A percentile compares a stretch with the other conserved stretches of the same genome.
Conservation (phyloP, 495 filamentous ascomycete species). For the Collariella sp. region DNA sequence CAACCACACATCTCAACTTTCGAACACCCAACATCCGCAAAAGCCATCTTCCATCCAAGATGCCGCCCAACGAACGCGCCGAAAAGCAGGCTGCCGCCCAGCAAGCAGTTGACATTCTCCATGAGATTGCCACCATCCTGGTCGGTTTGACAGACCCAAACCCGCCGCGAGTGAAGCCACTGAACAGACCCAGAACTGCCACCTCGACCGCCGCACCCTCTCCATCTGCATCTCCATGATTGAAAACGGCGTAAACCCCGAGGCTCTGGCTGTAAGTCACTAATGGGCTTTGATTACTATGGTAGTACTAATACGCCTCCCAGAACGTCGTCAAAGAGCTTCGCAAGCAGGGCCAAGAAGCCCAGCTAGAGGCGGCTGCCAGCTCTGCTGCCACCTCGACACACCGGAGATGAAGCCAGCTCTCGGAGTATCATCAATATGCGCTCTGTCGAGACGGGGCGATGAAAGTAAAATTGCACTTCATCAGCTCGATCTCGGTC, state of each 20-base stretch:
- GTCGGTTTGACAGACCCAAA: constrained; percentile 36
- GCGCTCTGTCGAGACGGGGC: too few species aligned
- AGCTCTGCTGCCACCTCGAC: neutral
- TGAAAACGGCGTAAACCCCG: constrained; percentile 94
- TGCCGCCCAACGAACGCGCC: constrained; percentile 12
- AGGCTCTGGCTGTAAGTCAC: constrained; percentile 73
- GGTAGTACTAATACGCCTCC: neutral
- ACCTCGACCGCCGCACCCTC: constrained; percentile 80
- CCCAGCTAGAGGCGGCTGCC: constrained; percentile 5
- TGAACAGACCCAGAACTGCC: constrained; percentile 63
- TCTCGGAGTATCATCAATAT: too few species aligned
- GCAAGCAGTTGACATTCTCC: constrained; percentile 89
- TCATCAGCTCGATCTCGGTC: too few species aligned
- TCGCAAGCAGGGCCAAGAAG: constrained; percentile 7
- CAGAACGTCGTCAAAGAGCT: constrained; percentile 16
- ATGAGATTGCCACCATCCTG: constrained; percentile 85
- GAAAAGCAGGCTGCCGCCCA: constrained; percentile 80
- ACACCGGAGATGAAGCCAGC: neutral
- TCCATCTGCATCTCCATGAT: constrained; percentile 93
- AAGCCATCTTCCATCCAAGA: constrained; percentile 1
- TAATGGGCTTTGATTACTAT: too few species aligned
- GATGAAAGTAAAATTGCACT: too few species aligned
- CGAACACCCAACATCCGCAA: neutral
- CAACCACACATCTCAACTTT: constrained; percentile 1
- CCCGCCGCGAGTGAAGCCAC: neutral